Evolutionary conservation across 2,329 filamentous ascomycete species (phyloP), one percentile per base, ranked within the genome.

Genomic region (Fusarium chuoi): DNA sequence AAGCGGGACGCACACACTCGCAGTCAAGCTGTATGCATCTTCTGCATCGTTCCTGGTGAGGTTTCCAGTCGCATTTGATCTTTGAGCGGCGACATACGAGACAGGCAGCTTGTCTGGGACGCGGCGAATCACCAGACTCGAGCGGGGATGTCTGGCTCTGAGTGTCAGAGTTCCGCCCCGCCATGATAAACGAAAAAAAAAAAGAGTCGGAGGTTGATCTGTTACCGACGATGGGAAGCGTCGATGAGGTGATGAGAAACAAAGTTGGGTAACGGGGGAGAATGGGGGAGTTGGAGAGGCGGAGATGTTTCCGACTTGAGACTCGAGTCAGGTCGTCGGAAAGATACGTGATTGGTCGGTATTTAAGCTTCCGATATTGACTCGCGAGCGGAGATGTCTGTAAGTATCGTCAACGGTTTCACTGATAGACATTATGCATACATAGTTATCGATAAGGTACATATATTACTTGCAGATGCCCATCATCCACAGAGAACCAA

Each of bases 1-100:
- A 93, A n/a, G 88, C 88, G n/a, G 88, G 92, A 6, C 93, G 89
- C 11, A 93, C 84, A 79, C 92, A 94, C 67, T 93, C 89, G 20
- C 83, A 79, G 39, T 87, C 85, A 13, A 87, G 83, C 77, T 90
- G 87, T 61, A 85, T 83, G 79, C 91, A 93, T 80, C 89, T 87
- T 73, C 90, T 89, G 79, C 91, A 93, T 33, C 86, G 84, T 26
- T 83, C 77, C 66, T 88, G 85, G 46, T 84, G 85, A 26, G 84
- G 80, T 46, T 86, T 85, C 74, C 89, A 88, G 68, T 90, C 88
- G 81, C 91, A 93, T 74, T 89, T 90, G 76, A 92, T 90, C 84
- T 93, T 93, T 82, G 90, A 92, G 74, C 87, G 86, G 64, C 91
- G 87, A 78, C 91, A 93, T 68, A 87, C 88, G 44, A 92, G 83